Evolutionary conservation across 495 filamentous ascomycete species (phyloP).

Genomic region (Lasiosphaeria ovina): DNA sequence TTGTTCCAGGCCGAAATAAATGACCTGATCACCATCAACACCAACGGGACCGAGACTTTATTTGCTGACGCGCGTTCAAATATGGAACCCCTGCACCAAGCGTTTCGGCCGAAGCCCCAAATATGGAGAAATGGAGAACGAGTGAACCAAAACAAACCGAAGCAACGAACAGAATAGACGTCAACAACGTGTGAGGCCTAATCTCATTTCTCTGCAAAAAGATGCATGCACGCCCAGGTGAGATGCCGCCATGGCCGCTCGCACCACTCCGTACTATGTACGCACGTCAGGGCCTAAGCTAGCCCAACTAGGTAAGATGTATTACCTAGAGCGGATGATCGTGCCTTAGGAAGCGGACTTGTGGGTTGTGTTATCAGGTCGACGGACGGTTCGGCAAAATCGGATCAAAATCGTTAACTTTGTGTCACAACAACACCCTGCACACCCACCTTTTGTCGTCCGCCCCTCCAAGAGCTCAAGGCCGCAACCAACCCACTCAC

Average conservation of each 20-base stretch:
- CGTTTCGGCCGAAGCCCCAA: background rate
- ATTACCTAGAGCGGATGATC: no score
- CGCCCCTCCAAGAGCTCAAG: background rate
- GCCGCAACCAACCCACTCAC: no score
- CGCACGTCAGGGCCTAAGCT: no score
- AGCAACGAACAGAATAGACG: no score
- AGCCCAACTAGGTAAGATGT: no score
- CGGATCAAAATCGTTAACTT: conserved; percentile 20
- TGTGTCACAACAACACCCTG: conserved; percentile 11
- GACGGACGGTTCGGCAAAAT: conserved; percentile 21
- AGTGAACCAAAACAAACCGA: no score
- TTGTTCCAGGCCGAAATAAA: background rate
- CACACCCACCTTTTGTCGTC: background rate
- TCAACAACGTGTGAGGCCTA: no score
- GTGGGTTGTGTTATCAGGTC: background rate
- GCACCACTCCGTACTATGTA: no score
- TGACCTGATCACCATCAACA: background rate
- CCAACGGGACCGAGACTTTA: background rate
- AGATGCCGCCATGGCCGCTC: no score
- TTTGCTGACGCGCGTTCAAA: conserved; percentile 1
- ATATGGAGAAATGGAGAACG: no score
- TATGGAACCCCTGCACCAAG: background rate
- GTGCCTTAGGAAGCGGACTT: background rate
- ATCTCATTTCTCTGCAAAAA: no score
- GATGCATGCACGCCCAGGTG: no score